Base-by-base conservation (phyloP, 352 stramenopile genomes). In the Globisporangium irregulare region DNA sequence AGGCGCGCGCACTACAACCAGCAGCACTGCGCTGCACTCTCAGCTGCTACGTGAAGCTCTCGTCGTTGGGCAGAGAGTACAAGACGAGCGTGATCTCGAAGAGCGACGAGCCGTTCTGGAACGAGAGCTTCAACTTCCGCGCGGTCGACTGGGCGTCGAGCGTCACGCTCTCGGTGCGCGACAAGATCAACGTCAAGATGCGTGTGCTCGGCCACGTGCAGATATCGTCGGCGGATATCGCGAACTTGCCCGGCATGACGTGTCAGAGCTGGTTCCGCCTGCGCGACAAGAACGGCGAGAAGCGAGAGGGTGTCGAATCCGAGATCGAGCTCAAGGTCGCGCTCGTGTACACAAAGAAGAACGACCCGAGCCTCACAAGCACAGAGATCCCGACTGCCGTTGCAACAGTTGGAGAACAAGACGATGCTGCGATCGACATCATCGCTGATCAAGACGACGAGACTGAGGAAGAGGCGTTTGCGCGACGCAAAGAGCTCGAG, bases 101-200 rank as follows among this genome's bases (percentile, higher is more conserved):
- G 71, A 91, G 64, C 25, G 69, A 82, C 36, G 84, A 91, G 59
- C 86, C 86, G 20, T 73, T 70, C 51, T 94, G 86, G 86, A 89
- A 92, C 64, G 86, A 94, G 73, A 84, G 80, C 3, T 94, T 92
- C 53, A 84, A 71, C 41, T 92, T 94, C 66, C 82, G 82, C 63
- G 81, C 84, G 0, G 62, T 84, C 0, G 86, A 94, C 70, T 91
- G 81, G 80, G 80, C 81, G 2, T 81, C 82, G 1, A 82, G 70
- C 3, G 82, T 92, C 25, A 88, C 77, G 2, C 70, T 94, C 2
- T 89, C 84, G 0, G 73, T 94, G 36, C 84, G 84, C 18, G 86
- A 94, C 51, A 84, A 86, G 62, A 78, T 91, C 62, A 84, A 87
- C 27, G 65, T 92, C 9, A 92, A 89, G 64, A 90, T 90, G 82